These are phyloP conservation scores for Umbelopsis sp. DNA, from an alignment of 192 early-diverging fungal genomes.

Conservation along the genomic window DNA sequence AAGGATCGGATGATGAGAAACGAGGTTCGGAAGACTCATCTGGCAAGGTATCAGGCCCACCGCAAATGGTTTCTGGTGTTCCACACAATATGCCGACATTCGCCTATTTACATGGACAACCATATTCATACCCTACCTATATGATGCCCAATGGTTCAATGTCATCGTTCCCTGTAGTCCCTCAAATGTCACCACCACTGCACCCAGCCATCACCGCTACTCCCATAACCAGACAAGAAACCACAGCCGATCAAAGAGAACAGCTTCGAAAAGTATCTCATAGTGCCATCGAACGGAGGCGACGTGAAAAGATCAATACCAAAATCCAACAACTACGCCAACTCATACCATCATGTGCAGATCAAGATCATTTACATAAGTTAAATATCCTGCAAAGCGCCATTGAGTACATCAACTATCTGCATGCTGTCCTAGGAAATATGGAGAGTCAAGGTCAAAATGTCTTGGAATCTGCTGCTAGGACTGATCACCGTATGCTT, in stretches of 20 bases:
- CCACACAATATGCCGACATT: background rate
- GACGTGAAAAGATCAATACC: conserved; percentile 78
- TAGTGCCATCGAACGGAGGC: conserved; percentile 72
- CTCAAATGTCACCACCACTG: background rate
- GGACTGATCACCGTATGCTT: background rate
- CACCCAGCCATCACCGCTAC: background rate
- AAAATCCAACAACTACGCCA: conserved; percentile 66
- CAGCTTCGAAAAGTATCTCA: conserved; percentile 71
- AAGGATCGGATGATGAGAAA: background rate
- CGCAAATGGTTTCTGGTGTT: background rate
- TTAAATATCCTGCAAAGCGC: conserved; percentile 59
- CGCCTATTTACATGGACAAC: background rate
- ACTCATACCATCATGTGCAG: conserved; percentile 62
- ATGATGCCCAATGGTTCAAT: background rate
- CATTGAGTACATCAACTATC: conserved; percentile 62
- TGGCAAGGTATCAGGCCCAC: background rate
- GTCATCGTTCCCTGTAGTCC: background rate
- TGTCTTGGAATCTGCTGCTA: background rate
- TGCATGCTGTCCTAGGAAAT: conserved; percentile 30
- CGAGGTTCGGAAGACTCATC: background rate
- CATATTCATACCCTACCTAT: conserved; percentile 3
- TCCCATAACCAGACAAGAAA: conserved; percentile 35
- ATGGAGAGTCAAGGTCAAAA: background rate
- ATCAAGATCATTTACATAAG: conserved; percentile 63
- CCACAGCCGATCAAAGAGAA: conserved; percentile 53